Conservation (phyloP, 306 rosid species). For the Prunus campanulata region DNA sequence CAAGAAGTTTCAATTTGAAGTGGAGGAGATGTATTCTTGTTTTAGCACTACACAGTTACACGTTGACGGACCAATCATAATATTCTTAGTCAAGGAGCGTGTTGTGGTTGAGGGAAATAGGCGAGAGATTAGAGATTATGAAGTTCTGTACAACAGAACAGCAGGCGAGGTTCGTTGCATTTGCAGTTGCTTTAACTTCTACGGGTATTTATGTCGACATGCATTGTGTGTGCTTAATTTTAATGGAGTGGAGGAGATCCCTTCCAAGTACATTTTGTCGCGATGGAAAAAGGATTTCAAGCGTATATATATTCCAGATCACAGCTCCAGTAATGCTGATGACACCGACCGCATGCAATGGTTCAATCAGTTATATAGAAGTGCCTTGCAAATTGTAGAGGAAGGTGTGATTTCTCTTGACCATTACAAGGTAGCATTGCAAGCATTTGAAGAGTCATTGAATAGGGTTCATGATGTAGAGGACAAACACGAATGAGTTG, state of each 20-base stretch:
- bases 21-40: slow-evolving; percentile 92
- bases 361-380: slow-evolving; percentile 64
- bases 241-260: slow-evolving; percentile 92
- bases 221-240: slow-evolving; percentile 81
- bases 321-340: slow-evolving; percentile 29
- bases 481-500: slow-evolving; percentile 30
- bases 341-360: slow-evolving; percentile 50
- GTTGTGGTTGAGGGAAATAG: slow-evolving; percentile 66
- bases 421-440: slow-evolving; percentile 74
- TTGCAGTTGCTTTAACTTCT: slow-evolving; percentile 84
- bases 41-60: slow-evolving; percentile 84
- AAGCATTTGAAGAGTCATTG: slow-evolving; percentile 73
- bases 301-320: slow-evolving; percentile 58
- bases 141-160: slow-evolving; percentile 81
- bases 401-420: slow-evolving; percentile 77
- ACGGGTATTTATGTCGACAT: slow-evolving; percentile 88
- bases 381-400: slow-evolving; percentile 87
- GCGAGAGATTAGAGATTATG: slow-evolving; percentile 77
- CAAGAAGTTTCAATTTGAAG: slow-evolving; percentile 78
- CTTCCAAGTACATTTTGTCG: slow-evolving; percentile 57
- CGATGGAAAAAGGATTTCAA: slow-evolving; percentile 95
- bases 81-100: slow-evolving; percentile 91
- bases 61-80: slow-evolving; percentile 66
- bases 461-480: slow-evolving; percentile 73
- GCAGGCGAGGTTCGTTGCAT: slow-evolving; percentile 91